Evolutionary conservation across 2,329 filamentous ascomycete species (phyloP), one percentile per base, ranked within the genome.

Genomic region (Hawksworthiomyces lignivorus): DNA sequence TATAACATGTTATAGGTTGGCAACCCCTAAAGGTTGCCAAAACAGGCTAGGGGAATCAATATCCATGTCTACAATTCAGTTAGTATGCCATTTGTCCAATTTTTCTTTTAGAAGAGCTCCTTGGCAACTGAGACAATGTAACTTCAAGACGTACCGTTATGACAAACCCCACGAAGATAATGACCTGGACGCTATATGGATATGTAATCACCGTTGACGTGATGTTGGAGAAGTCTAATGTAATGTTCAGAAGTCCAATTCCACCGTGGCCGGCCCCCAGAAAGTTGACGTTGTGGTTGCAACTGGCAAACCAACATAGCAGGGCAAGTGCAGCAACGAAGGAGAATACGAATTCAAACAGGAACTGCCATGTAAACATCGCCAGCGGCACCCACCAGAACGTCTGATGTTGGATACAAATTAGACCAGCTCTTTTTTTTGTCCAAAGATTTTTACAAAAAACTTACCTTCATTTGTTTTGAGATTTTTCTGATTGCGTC

Each of bases 51-150:
- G 5, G 50, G 50, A 15, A 52, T 50, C 19, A 52, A 43, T 10
- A 52, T 48, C 48, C 50, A 52, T 4, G 46, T 50, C 48, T 52
- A n/a, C n/a, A n/a, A n/a, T n/a, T n/a, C n/a, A n/a, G n/a, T n/a
- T n/a, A n/a, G n/a, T n/a, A n/a, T n/a, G n/a, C n/a, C n/a, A n/a
- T n/a, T n/a, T n/a, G n/a, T n/a, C n/a, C n/a, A n/a, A n/a, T n/a
- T n/a, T n/a, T n/a, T n/a, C n/a, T n/a, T n/a, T n/a, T n/a, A n/a
- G n/a, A n/a, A n/a, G n/a, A n/a, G n/a, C n/a, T n/a, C n/a, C n/a
- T n/a, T n/a, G n/a, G n/a, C n/a, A n/a, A n/a, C n/a, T n/a, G n/a
- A n/a, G n/a, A n/a, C n/a, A n/a, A n/a, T n/a, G n/a, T n/a, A n/a
- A n/a, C n/a, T n/a, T n/a, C 28, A 20, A 10, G 27, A 19, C 34